Evolutionary conservation across 2,329 filamentous ascomycete species (phyloP), one percentile per base, ranked within the genome.

Genomic region (Chaetomium globosum): DNA sequence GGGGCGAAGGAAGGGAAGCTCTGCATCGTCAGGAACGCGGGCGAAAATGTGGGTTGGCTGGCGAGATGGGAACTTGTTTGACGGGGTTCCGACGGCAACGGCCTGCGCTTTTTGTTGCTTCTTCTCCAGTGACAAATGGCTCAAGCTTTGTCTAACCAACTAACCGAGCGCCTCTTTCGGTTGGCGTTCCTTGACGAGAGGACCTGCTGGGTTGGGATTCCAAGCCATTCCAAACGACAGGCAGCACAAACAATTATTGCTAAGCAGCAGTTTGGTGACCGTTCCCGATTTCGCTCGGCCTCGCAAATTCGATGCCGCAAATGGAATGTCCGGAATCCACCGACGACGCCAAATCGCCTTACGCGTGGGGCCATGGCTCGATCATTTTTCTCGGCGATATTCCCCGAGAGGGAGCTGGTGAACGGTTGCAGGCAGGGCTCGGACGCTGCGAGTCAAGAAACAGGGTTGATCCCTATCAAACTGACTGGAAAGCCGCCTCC

Each of bases 21-120:
- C 12, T 97, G 93, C 76, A 87, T 99, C 70, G 87, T 98, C 36
- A 83, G 94, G 61, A 90, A 93, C 73, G 87, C 89, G 1, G 95
- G 95, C 1, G 87, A 93, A 77, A 87, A 81, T 39, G 80, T 95
- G 4, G 94, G 92, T 2, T 89, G 93, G 79, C 76, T 98, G 69
- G 94, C 87, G 2, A 81, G 80, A 69, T 97, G 93, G 93, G 89
- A 94, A 71, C 74, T 88, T 70, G 67, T 69, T 43, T 72, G 68
- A 71, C 21, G 33, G 43, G 43, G 78, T n/a, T 49, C 23, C 33
- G 39, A 43, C 16, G 39, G 16, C 39, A 43, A 43, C 39, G 12
- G 16, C 36, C 12, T 43, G 16, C 16, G 5, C 7, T 16, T 5
- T 4, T 13, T 61, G 55, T 57, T 61, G 58, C 51, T 57, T 36